These are phyloP conservation scores for Trichosphaerium sp. DNA, from an alignment of 78 protist genomes.

Conservation along the genomic window DNA sequence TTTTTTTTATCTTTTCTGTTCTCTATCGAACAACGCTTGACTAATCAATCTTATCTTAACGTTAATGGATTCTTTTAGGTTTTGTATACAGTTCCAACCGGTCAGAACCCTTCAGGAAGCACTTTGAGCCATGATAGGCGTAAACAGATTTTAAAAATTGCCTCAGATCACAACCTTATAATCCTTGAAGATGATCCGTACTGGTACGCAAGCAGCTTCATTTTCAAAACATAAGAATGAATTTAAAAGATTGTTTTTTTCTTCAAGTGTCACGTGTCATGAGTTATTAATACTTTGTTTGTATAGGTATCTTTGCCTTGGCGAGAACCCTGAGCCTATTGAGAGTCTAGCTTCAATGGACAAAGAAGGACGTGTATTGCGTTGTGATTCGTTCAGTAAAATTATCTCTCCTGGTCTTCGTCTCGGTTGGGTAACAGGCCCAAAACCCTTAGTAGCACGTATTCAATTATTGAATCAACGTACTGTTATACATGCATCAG, in stretches of 20 bases:
- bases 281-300: not conserved
- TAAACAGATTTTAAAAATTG: conserved; percentile 15
- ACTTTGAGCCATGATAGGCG: conserved; percentile 47
- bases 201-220: conserved; percentile 68
- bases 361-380: conserved; percentile 67
- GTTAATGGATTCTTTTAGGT: conserved; percentile 44
- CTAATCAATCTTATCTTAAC: no score
- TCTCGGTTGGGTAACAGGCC: conserved; percentile 64
- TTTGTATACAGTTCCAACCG: conserved; percentile 67
- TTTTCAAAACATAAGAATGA: not conserved
- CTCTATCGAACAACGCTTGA: no score
- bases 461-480: conserved; percentile 43
- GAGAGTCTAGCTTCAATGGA: no score
- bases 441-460: conserved; percentile 29
- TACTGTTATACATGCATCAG: conserved; percentile 22
- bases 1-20: no score
- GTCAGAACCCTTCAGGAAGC: conserved; percentile 77
- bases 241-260: not conserved
- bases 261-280: not conserved
- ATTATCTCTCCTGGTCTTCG: conserved; percentile 71
- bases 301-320: not conserved
- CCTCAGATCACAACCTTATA: conserved; percentile 45
- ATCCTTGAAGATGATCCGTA: conserved; percentile 92
- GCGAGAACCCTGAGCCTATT: conserved; percentile 5
- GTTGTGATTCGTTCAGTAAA: conserved; percentile 76